These are phyloP conservation scores for Mrakiaceae sp. DNA, from an alignment of 1,284 basidiomycete genomes.

Conservation along the genomic window DNA sequence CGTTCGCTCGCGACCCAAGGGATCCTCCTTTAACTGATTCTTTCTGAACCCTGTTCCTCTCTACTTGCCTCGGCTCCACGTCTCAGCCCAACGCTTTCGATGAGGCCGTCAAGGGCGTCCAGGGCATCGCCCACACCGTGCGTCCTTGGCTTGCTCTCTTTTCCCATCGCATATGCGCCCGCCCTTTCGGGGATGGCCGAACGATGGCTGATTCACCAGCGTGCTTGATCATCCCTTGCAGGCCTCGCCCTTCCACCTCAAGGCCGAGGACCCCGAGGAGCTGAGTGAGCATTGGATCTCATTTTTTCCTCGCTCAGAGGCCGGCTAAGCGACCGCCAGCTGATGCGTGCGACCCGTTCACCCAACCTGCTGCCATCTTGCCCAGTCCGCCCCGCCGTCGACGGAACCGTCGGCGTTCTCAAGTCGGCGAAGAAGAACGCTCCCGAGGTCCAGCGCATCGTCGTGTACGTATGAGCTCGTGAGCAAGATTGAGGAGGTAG, in stretches of 20 bases:
- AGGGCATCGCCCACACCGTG: conserved; percentile 16
- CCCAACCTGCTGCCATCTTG: no score
- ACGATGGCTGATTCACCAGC: no score
- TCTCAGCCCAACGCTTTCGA: conserved; percentile 8
- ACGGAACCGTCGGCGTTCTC: conserved; percentile 46
- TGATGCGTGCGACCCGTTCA: no score
- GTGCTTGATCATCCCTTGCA: not conserved
- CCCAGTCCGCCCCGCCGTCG: conserved; percentile 40
- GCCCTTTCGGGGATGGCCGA: not conserved
- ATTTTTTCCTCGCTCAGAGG: no score
- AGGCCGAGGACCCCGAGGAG: conserved; percentile 6
- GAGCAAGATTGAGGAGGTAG: not conserved
- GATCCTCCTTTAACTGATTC: no score
- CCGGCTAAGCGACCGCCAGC: no score
- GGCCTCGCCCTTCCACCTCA: conserved; percentile 17
- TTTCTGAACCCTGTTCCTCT: not conserved
- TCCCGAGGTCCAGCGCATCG: conserved; percentile 48
- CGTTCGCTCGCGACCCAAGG: no score
- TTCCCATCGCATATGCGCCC: not conserved
- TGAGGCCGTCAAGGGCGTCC: conserved; percentile 17
- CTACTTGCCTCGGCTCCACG: not conserved
- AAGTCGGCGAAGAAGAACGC: conserved; percentile 39
- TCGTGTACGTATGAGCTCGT: conserved; percentile 35
- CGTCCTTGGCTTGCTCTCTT: not conserved
- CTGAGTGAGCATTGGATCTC: not conserved